Conservation (phyloP, 2,329 filamentous ascomycete genomes). For the Endoconidiophora laricicola region DNA sequence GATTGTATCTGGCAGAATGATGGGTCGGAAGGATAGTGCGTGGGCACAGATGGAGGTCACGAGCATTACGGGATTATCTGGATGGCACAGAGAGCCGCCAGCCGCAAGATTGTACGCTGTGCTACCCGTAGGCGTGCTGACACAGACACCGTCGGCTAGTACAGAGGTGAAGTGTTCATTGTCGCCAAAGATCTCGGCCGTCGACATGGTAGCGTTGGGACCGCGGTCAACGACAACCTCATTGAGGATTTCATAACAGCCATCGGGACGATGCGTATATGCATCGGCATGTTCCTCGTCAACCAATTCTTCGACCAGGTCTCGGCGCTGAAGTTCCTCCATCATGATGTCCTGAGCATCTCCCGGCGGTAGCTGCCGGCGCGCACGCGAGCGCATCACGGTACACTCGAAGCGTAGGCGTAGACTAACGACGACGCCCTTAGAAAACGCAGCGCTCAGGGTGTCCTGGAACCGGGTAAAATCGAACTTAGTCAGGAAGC, state of each 20-base stretch:
- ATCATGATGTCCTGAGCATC: slow-evolving; percentile 22
- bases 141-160: slow-evolving; percentile 80
- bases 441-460: slow-evolving; percentile 53
- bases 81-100: slow-evolving; percentile 87
- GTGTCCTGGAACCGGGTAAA: slow-evolving; percentile 58
- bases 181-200: slow-evolving; percentile 82
- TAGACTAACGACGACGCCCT: slow-evolving; percentile 78
- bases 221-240: slow-evolving; percentile 93
- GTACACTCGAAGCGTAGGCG: slow-evolving; percentile 84
- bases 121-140: slow-evolving; percentile 85
- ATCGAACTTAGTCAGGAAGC: slow-evolving; percentile 94
- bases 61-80: slow-evolving; percentile 90
- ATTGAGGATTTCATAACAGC: slow-evolving; percentile 80
- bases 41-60: slow-evolving; percentile 90
- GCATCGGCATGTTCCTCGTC: slow-evolving; percentile 68
- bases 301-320: slow-evolving; percentile 79
- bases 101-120: slow-evolving; percentile 93
- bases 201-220: slow-evolving; percentile 86
- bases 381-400: slow-evolving; percentile 61
- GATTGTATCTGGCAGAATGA: slow-evolving; percentile 90
- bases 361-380: slow-evolving; percentile 6
- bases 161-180: slow-evolving; percentile 92
- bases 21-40: slow-evolving; percentile 87
- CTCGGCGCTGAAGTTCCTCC: slow-evolving; percentile 29
- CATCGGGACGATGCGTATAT: slow-evolving; percentile 69